Evolutionary conservation across 257 asterid species (phyloP).

Genomic region (Solanum megistacrolobum): DNA sequence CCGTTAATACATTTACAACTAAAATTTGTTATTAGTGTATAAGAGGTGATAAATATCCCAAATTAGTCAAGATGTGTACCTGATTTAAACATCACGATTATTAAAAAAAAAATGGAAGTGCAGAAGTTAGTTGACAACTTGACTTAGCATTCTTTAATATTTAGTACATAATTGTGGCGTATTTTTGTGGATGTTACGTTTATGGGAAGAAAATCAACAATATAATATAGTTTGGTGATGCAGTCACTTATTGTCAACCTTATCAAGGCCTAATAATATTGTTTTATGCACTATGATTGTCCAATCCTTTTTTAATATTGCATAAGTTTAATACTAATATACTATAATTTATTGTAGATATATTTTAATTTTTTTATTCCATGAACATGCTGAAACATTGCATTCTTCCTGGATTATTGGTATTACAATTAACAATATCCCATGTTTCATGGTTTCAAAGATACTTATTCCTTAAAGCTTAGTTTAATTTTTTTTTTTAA

Average conservation of each 20-base stretch:
- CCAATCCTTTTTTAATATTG: not conserved
- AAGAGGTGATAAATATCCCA: too few relatives aligned
- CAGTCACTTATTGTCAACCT: not conserved
- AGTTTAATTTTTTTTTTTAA: not conserved
- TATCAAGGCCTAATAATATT: not conserved
- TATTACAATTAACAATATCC: not conserved
- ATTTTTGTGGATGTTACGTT: not conserved
- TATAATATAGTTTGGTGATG: not conserved
- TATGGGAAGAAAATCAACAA: not conserved
- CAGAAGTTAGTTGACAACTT: not conserved
- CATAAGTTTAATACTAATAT: not conserved
- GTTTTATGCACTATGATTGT: not conserved
- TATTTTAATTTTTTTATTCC: not conserved
- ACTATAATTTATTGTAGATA: not conserved
- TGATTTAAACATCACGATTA: not conserved
- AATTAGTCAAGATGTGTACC: too few relatives aligned
- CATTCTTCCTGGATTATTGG: not conserved
- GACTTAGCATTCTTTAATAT: not conserved
- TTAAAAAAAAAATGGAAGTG: too few relatives aligned
- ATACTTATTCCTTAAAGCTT: not conserved
- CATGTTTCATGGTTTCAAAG: not conserved
- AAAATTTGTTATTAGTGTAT: too few relatives aligned
- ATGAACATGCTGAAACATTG: not conserved
- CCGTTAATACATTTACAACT: rapidly evolving
- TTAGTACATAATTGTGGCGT: not conserved